Percentiles rank a stretch among this genome's conserved stretches.
phyloP scores from a whole-genome alignment of 495 filamentous ascomycete species.

The Letharia columbiana region DNA sequence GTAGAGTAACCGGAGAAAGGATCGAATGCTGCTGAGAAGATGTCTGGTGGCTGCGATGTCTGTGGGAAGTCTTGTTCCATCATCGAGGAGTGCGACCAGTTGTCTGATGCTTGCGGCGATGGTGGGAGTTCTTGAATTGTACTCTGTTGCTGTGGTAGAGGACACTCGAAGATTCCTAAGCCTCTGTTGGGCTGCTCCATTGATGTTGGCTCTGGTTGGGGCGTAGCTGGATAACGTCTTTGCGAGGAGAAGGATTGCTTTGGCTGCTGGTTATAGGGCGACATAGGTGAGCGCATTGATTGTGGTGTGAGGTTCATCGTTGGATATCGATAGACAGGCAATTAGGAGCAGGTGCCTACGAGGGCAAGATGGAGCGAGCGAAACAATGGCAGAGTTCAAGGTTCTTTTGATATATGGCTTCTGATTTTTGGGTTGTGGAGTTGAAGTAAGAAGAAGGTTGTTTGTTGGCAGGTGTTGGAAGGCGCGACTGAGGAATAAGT shows the following conservation, averaged over 20 bases:
- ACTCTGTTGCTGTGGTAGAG: constrained; percentile 23
- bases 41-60: constrained; percentile 25
- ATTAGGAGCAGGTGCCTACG: not conserved
- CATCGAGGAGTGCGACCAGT: constrained; percentile 26
- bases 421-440: constrained; percentile 1
- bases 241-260: constrained; percentile 26
- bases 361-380: not conserved
- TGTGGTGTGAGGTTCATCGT: constrained; percentile 26
- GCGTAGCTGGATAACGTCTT: constrained; percentile 22
- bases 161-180: constrained; percentile 25
- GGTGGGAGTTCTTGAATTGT: constrained; percentile 25
- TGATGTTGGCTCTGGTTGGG: constrained; percentile 23
- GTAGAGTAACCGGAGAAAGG: constrained; percentile 26
- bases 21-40: constrained; percentile 26
- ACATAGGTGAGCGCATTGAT: constrained; percentile 27
- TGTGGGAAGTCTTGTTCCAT: constrained; percentile 28
- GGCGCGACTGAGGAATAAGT: constrained; percentile 19
- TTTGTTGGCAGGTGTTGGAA: constrained; percentile 23
- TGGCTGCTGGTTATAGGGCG: constrained; percentile 23
- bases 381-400: not conserved
- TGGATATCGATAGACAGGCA: not conserved
- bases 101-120: constrained; percentile 26
- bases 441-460: constrained; percentile 21
- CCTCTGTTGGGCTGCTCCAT: constrained; percentile 21
- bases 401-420: constrained; percentile 1